phyloP scores from a whole-genome alignment of 768 basidiomycete genomes.

The Trametes coccinea region DNA sequence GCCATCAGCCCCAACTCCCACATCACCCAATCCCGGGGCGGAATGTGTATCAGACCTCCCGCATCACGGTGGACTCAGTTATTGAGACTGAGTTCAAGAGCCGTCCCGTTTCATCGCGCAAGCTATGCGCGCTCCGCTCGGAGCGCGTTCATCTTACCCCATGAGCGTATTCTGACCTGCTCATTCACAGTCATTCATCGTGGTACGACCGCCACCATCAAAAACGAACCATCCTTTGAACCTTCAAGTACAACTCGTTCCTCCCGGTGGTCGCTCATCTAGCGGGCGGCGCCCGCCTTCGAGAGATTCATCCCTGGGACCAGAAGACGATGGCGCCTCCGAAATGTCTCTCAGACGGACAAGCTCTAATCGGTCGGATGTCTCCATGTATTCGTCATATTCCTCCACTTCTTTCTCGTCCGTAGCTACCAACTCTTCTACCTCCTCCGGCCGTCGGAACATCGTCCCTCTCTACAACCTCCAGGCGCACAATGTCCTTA shows the following conservation, averaged over 20 bases:
- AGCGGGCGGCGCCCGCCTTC: slow-evolving; percentile 41
- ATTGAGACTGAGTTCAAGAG: too few relatives aligned
- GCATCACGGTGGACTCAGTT: not conserved
- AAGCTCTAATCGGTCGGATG: slow-evolving; percentile 53
- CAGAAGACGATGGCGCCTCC: slow-evolving; percentile 26
- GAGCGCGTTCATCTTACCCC: not conserved
- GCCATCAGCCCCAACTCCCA: not conserved
- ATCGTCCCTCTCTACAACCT: slow-evolving; percentile 89
- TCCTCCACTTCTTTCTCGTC: slow-evolving; percentile 47
- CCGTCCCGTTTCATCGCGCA: too few relatives aligned
- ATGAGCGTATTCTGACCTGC: not conserved
- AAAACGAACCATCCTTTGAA: slow-evolving; percentile 86
- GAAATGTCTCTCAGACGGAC: slow-evolving; percentile 41
- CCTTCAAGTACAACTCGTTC: slow-evolving; percentile 89
- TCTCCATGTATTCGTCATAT: slow-evolving; percentile 45
- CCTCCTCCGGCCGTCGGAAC: slow-evolving; percentile 57
- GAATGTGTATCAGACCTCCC: too few relatives aligned
- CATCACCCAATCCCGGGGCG: too few relatives aligned
- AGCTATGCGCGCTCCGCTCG: too few relatives aligned
- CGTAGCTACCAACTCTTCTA: slow-evolving; percentile 41
- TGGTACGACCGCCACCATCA: slow-evolving; percentile 87
- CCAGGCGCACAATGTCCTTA: slow-evolving; percentile 84
- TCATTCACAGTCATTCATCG: slow-evolving; percentile 72
- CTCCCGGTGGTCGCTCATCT: slow-evolving; percentile 45
- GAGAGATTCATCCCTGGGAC: slow-evolving; percentile 41